Conservation (phyloP, 1,139 yeast genomes). For the Protomyces gravidus region DNA sequence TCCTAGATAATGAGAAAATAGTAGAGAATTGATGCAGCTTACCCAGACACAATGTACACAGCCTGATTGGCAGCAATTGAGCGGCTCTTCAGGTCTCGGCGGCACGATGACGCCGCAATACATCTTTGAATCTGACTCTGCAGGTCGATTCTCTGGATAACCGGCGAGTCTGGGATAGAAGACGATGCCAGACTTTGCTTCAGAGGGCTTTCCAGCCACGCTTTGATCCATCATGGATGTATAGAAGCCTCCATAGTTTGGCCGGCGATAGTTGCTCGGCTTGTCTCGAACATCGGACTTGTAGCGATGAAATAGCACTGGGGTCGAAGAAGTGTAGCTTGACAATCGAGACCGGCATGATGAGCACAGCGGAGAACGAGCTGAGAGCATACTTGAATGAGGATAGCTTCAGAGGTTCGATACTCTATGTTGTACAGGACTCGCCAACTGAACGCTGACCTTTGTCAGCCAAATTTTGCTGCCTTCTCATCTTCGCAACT, state of each 20-base stretch:
- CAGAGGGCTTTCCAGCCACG: neutral
- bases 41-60: slow-evolving; percentile 27
- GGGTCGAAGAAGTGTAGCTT: no score
- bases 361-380: no score
- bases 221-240: slow-evolving; percentile 17
- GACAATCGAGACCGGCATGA: no score
- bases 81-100: slow-evolving; percentile 21
- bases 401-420: no score
- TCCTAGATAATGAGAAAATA: neutral
- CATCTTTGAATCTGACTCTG: slow-evolving; percentile 12
- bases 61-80: slow-evolving; percentile 28
- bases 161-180: slow-evolving; percentile 25
- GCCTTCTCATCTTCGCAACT: no score
- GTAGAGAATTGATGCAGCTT: neutral
- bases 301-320: no score
- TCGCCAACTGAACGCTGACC: no score
- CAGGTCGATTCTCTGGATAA: slow-evolving; percentile 20
- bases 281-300: neutral
- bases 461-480: no score
- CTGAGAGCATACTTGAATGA: no score
- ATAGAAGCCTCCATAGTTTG: slow-evolving; percentile 20
- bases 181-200: slow-evolving; percentile 8
- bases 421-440: no score
- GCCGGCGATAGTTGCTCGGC: slow-evolving; percentile 12
- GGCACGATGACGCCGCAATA: slow-evolving; percentile 22